Percentiles rank a stretch among this genome's conserved stretches.
Evolutionary conservation across 106 monocot genomes (phyloP).

Genomic region (Acanthochlamys bracteata): DNA sequence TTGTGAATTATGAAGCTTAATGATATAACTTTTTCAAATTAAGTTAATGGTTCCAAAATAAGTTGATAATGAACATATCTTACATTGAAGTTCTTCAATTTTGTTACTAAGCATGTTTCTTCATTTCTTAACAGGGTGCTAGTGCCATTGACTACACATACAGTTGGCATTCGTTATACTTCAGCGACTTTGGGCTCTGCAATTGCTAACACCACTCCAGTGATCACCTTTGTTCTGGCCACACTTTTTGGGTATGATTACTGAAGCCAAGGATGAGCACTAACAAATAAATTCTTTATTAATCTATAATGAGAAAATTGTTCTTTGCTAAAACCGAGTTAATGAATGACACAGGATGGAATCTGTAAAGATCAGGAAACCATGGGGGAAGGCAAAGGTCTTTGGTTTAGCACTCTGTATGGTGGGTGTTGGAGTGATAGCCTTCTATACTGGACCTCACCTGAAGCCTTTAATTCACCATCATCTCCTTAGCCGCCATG

Average conservation of each 20-base stretch:
- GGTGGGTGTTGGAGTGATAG: conserved; percentile 12
- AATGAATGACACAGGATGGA: neutral
- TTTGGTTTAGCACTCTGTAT: neutral
- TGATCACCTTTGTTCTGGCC: neutral
- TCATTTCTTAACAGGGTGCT: neutral
- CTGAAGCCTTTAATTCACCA: conserved; percentile 18
- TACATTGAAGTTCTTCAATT: no score
- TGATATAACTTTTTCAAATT: no score
- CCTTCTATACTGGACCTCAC: conserved; percentile 18
- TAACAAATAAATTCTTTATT: neutral
- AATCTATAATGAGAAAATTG: neutral
- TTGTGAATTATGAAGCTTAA: no score
- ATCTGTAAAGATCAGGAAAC: neutral
- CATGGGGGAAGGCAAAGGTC: neutral
- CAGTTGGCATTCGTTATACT: neutral
- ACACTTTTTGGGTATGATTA: neutral
- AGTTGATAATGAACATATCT: no score
- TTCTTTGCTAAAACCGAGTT: neutral
- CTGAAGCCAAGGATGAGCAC: neutral
- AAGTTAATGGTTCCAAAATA: no score
- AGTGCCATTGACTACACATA: neutral
- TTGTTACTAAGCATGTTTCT: no score
- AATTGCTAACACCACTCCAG: neutral
- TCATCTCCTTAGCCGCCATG: neutral
- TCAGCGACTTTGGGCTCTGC: neutral